Evolutionary conservation across 495 filamentous ascomycete species (phyloP), one percentile per base, ranked within the genome.

Genomic region (Darksidea phi): DNA sequence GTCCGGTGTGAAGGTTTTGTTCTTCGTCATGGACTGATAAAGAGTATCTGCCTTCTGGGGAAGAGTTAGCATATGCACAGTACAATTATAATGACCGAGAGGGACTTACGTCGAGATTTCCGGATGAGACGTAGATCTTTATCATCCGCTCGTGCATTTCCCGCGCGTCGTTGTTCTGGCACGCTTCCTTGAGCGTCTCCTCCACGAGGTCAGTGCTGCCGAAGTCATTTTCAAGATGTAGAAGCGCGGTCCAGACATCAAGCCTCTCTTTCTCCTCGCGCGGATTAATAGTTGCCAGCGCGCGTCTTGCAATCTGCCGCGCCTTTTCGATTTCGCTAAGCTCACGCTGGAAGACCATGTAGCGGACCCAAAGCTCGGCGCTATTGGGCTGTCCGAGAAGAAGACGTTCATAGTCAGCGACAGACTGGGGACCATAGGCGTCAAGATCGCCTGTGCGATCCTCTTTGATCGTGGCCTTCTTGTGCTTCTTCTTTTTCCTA

Each of bases 341-440:
- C 72, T 96, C 87, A 69, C 97, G 84, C 74, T 97, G 90, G 78
- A 96, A 96, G 20, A 92, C 91, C 88, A 97, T 95, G 76, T 97
- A 98, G 62, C 87, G 81, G 50, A 95, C 87, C 94, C 94, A 98
- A 23, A 97, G 79, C 46, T 86, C 75, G 0, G 94, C 95, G 7
- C 87, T 89, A 70, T 97, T 88, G 1, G 94, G 91, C 69, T 95
- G 88, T 54, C 91, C 90, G 36, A 97, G 84, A 41, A 97, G 82
- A 49, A 96, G 85, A 52, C 94, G 88, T 76, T 98, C 94, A 73
- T 88, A 97, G 72, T 97, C 94, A 52, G 86, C 86, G 17, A 87
- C 82, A 1, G 89, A 91, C 72, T 94, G 91, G 1, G 95, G 94
- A n/a, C 92, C 95, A 61, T 92, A 82, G 43, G 84, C 83, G 72